Evolutionary conservation across 2,329 filamentous ascomycete species (phyloP), one percentile per base, ranked within the genome.

Genomic region (Xylariaceae sp.): DNA sequence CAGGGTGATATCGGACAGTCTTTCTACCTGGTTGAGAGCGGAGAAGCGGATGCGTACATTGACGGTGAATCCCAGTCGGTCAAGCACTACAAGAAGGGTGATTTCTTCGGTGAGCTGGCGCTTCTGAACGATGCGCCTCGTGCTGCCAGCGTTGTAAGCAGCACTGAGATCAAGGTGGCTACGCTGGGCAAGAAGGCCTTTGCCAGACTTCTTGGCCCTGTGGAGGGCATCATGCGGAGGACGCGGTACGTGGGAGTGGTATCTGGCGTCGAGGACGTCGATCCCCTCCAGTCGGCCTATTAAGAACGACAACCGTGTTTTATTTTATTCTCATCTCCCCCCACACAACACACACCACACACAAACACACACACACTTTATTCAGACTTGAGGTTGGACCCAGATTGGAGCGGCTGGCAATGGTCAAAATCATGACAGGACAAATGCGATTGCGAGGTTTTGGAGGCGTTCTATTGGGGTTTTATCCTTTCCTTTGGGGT

Each of bases 101-200:
- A 97, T 71, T 99, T 94, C 79, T 99, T 99, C 76, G 94, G 94
- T 63, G 94, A 99, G 76, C 80, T 99, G 62, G 94, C 94, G 5
- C 77, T 99, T 71, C 81, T 97, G 67, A 95, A 97, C 67, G 93
- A 99, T 71, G 90, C 91, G 57, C 94, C 94, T 7, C 87, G 94
- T 71, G 93, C 93, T 44, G 94, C 94, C 54, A 96, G 89, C 67
- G 86, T 99, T 55, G 79, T 95, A 51, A 90, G 90, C 68, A 82
- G 85, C 73, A 89, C 88, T 5, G 90, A 96, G 64, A 89, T 96
- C 72, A 97, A 97, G 78, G 90, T 97, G 54, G 94, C 93, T 3
- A 91, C 88, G 53, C 79, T 99, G 52, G 92, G 92, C 66, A 96
- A 97, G 76, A 90, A 91, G 68, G 94, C 93, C 4, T 99, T 99